These are phyloP conservation scores for Aspergillus intermedius DNA, from an alignment of 2,329 filamentous ascomycete genomes.

Conservation along the genomic window DNA sequence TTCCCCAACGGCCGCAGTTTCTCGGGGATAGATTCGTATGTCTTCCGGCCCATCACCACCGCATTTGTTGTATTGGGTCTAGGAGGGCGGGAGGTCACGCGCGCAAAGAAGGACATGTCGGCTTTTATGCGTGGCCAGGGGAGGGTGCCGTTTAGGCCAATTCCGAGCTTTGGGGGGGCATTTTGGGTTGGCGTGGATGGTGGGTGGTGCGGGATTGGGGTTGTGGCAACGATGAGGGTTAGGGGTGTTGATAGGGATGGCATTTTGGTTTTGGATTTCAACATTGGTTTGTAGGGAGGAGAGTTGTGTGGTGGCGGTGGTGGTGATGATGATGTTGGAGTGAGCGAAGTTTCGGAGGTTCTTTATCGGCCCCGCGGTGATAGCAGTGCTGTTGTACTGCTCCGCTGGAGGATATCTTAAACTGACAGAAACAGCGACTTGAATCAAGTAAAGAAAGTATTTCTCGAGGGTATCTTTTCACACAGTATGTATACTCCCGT, in stretches of 20 bases:
- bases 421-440: too few species aligned
- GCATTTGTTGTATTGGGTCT: conserved; percentile 49
- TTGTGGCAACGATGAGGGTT: conserved; percentile 91
- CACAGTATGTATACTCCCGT: too few species aligned
- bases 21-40: conserved; percentile 82
- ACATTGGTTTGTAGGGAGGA: neutral
- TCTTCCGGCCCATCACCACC: conserved; percentile 96
- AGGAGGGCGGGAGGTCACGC: conserved; percentile 65
- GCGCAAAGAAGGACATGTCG: conserved; percentile 93
- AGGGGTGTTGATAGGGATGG: conserved; percentile 46
- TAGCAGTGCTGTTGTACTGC: neutral
- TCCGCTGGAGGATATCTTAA: too few species aligned
- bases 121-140: conserved; percentile 85
- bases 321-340: neutral
- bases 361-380: neutral
- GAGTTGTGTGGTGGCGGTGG: conserved; percentile 1
- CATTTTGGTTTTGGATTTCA: conserved; percentile 13
- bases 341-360: neutral
- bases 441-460: too few species aligned
- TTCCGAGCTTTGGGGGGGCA: conserved; percentile 73
- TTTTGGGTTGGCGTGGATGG: conserved; percentile 63
- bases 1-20: conserved; percentile 72
- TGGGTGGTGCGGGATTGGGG: conserved; percentile 42
- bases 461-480: too few species aligned
- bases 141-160: conserved; percentile 69